These are phyloP conservation scores for Amaranthus palmeri DNA, from an alignment of 148 eudicot genomes.

Conservation along the genomic window DNA sequence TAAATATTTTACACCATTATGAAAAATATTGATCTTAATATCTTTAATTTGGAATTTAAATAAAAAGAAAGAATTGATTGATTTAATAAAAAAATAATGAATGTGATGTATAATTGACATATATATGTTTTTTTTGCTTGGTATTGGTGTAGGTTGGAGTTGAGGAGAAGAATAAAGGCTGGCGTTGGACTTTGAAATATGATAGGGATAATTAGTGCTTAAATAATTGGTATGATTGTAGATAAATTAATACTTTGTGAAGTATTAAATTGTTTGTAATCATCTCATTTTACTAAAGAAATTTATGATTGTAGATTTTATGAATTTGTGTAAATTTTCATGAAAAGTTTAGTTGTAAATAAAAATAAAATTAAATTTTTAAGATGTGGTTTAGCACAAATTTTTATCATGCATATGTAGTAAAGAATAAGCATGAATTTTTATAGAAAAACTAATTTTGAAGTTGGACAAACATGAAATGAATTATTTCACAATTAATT, in stretches of 20 bases:
- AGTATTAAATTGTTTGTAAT: background rate
- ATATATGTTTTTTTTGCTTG: background rate
- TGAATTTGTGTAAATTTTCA: background rate
- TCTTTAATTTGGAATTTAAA: too few species aligned
- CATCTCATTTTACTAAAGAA: conserved; percentile 3
- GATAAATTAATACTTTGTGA: conserved; percentile 8
- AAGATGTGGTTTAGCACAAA: background rate
- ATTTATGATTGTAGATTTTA: background rate
- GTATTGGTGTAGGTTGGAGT: conserved; percentile 45
- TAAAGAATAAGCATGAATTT: background rate
- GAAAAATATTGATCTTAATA: too few species aligned
- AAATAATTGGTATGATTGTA: conserved; percentile 16
- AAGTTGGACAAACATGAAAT: too few species aligned
- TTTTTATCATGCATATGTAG: background rate
- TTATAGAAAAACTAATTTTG: too few species aligned
- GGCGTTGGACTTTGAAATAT: conserved; percentile 5
- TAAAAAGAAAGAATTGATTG: too few species aligned
- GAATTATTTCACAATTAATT: too few species aligned
- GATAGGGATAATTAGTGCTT: background rate
- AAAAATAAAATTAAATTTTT: background rate
- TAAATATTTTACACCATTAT: too few species aligned
- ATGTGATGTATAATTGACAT: background rate
- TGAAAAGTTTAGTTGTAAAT: background rate
- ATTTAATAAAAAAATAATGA: conserved; percentile 2
- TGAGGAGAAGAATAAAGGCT: conserved; percentile 54